Base-by-base conservation (phyloP, 2,329 filamentous ascomycete genomes). In the Trichophyton equinum region DNA sequence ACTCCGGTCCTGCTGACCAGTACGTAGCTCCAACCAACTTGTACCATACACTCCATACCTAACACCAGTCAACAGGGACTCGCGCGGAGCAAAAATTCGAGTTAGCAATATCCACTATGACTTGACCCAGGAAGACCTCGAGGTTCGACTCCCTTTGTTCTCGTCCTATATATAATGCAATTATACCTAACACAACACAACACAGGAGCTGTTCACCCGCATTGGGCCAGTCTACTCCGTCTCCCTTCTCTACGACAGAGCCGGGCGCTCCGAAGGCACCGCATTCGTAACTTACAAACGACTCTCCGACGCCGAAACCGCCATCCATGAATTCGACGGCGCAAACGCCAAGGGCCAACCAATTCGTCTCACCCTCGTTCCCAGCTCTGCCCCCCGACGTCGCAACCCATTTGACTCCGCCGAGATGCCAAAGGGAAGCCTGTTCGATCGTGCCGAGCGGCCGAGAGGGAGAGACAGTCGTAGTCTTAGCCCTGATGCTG, bases 81-180 rank as follows among this genome's bases (percentile, higher is more conserved):
- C 76, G 33, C 75, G 76, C 61, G 85, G 85, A 67, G 79, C 85
- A 53, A 92, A 89, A 74, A 75, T 96, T 66, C 86, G 86, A 65
- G 86, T 96, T 63, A 89, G 95, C 64, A 96, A 96, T 71, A 78
- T 96, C 62, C 91, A 96, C 73, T 96, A 95, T 73, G 91, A 96
- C 63, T 81, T 96, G 64, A 91, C 87, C 11, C 85, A 92, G 73
- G 85, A 86, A 42, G 91, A 96, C 70, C 80, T 96, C 60, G 82
- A 88, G 69, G 90, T 95, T 75, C 67, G 40, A 46, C 40, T 20
- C 40, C 3, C 15, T 25, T 33, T 51, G 11, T 36, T 18, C 49
- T 4, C 40, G 15, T 7, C 1, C 36, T n/a, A 13, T 13, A 22
- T 27, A 9, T 44, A 76, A 61, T 38, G 33, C 75, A 57, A 8